Base-by-base conservation (phyloP, 306 rosid species). In the Vigna nakashimae region DNA sequence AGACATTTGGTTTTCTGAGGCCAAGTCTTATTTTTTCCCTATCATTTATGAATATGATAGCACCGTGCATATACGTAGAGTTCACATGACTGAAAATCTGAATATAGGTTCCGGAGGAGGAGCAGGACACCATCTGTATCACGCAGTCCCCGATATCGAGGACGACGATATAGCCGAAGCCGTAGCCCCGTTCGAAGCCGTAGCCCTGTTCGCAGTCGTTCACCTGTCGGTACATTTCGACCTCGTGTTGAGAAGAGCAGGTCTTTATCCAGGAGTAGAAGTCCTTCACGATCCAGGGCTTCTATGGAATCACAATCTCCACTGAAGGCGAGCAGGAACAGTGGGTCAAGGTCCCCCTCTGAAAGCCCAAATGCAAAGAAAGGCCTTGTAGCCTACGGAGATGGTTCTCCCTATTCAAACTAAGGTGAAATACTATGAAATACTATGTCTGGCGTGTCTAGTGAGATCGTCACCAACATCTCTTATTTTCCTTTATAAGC, bases 311-410 rank as follows among this genome's bases (percentile, higher is more conserved):
- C 97, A 15, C 57, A 38, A 55, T 88, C 97, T 77, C 97, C 93
- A 2, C 78, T 40, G 26, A 84, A 63, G 74, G 82, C 68, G 9
- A 82, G 82, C 71, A 81, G 77, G 82, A 86, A 73, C 72, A 86
- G 79, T 76, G 84, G 84, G 82, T 88, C 96, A 9, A 81, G 82
- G 46, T 89, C 98, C 15, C 84, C 94, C 0, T 90, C 98, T 4
- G 79, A 84, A 58, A 90, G 98, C 78, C 90, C 90, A 8, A 79
- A 58, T 42, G 94, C 85, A 78, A 95, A 88, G 88, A 89, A 80
- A 82, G 98, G 98, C 69, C 77, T 95, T 82, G 99, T 95, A 56
- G 89, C 98, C 0, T 95, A 95, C 59, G 99, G 84, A 0, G 96
- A 95, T 51, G 86, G 78, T 78, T 78, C 86, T 65, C 83, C 79